These are phyloP conservation scores for Neurospora sp. DNA, from an alignment of 495 filamentous ascomycete genomes.

Conservation along the genomic window DNA sequence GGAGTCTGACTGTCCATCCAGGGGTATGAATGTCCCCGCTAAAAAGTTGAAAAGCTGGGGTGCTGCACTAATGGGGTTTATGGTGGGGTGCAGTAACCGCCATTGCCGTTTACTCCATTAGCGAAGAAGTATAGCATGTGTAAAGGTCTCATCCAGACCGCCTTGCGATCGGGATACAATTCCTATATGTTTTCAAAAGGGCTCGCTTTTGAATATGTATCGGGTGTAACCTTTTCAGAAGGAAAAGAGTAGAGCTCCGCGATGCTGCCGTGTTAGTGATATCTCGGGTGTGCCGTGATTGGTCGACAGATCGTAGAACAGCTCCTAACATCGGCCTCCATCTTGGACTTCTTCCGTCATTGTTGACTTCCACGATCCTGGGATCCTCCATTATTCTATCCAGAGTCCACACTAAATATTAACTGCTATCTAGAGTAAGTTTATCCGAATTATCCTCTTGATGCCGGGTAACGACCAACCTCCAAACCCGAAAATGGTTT, in stretches of 20 bases:
- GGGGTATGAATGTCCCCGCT: neutral
- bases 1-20: neutral
- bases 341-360: neutral
- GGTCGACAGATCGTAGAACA: neutral
- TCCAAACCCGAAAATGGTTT: neutral
- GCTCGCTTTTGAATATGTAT: neutral
- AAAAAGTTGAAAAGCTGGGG: neutral
- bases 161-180: neutral
- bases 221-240: neutral
- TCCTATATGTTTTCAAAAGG: neutral
- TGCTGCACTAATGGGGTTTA: neutral
- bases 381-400: neutral
- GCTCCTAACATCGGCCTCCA: neutral
- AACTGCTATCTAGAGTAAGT: neutral
- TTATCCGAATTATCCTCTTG: neutral
- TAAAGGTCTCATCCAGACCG: neutral
- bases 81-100: neutral
- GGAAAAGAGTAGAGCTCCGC: neutral
- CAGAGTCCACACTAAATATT: neutral
- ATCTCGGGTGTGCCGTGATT: neutral
- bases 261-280: neutral
- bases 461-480: neutral
- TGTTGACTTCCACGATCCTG: neutral
- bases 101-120: neutral
- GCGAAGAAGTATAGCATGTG: neutral